A percentile compares a stretch with the other conserved stretches of the same genome.
phyloP scores from a whole-genome alignment of 768 basidiomycete species.

The Lepiota subincarnata region DNA sequence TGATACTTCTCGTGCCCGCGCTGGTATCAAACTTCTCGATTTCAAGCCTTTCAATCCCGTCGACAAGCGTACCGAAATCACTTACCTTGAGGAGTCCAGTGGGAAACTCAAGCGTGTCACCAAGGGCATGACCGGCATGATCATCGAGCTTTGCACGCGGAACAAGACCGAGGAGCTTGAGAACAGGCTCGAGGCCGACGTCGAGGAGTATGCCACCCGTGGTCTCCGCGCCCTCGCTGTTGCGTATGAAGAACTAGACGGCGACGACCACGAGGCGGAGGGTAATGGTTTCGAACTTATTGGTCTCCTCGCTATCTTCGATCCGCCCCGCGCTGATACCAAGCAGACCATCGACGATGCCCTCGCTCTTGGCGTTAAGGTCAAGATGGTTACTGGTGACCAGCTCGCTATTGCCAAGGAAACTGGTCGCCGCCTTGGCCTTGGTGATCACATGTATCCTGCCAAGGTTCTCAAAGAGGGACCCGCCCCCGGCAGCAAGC shows the following conservation, averaged over 20 bases:
- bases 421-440: constrained; percentile 94
- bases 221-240: constrained; percentile 98
- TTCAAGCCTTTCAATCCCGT: constrained; percentile 99
- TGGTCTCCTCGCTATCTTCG: constrained; percentile 96
- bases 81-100: constrained; percentile 87
- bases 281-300: constrained; percentile 97
- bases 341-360: constrained; percentile 99
- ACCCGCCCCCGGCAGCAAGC: constrained; percentile 82
- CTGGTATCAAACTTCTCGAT: constrained; percentile 92
- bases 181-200: constrained; percentile 87
- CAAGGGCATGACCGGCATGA: constrained; percentile 99
- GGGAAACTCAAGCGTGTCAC: constrained; percentile 97
- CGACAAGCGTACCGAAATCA: constrained; percentile 98
- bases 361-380: constrained; percentile 90
- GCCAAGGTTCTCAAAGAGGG: constrained; percentile 98
- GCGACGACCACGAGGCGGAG: constrained; percentile 76
- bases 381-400: constrained; percentile 99
- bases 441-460: constrained; percentile 99
- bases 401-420: constrained; percentile 99
- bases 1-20: constrained; percentile 69
- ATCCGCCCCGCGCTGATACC: constrained; percentile 96
- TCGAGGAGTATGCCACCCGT: constrained; percentile 92
- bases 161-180: constrained; percentile 95
- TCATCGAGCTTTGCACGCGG: constrained; percentile 94
- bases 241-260: constrained; percentile 89